A percentile compares a stretch with the other conserved stretches of the same genome.
phyloP scores from a whole-genome alignment of 2,329 filamentous ascomycete species.

The Akanthomyces muscarius region DNA sequence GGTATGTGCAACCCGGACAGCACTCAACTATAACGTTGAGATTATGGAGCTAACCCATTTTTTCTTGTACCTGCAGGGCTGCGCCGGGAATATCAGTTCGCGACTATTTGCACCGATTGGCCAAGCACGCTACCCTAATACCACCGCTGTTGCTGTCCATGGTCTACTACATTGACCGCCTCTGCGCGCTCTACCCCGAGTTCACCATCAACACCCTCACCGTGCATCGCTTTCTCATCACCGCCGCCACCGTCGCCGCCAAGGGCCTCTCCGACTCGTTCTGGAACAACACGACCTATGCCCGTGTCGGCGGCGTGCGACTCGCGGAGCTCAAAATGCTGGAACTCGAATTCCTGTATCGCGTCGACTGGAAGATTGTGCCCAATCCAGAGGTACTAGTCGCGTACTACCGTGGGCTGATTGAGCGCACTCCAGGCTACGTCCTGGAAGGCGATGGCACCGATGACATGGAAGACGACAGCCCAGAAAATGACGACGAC shows the following conservation, averaged over 20 bases:
- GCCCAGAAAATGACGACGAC: background rate
- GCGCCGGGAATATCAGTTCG: constrained; percentile 88
- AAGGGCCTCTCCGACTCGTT: constrained; percentile 96
- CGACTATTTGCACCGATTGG: constrained; percentile 89
- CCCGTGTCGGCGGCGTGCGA: constrained; percentile 87
- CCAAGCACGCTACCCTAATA: constrained; percentile 88
- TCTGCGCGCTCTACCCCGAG: constrained; percentile 86
- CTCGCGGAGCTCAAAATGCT: constrained; percentile 84
- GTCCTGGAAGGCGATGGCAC: constrained; percentile 38
- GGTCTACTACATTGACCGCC: constrained; percentile 97
- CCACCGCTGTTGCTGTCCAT: constrained; percentile 94
- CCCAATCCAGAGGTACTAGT: constrained; percentile 90
- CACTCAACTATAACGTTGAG: too few species aligned
- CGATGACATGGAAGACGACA: constrained; percentile 23
- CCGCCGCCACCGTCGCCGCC: constrained; percentile 88
- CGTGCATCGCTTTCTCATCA: constrained; percentile 95
- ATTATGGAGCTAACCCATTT: background rate
- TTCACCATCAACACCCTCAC: constrained; percentile 97
- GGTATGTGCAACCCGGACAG: constrained; percentile 46
- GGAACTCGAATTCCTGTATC: constrained; percentile 87
- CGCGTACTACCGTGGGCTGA: constrained; percentile 86
- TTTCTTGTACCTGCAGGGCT: constrained; percentile 37
- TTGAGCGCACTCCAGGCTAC: constrained; percentile 61
- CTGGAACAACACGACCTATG: constrained; percentile 97
- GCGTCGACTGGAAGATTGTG: constrained; percentile 95